Conservation (phyloP, 192 early-diverging fungal genomes). For the Coemansia sp. region DNA sequence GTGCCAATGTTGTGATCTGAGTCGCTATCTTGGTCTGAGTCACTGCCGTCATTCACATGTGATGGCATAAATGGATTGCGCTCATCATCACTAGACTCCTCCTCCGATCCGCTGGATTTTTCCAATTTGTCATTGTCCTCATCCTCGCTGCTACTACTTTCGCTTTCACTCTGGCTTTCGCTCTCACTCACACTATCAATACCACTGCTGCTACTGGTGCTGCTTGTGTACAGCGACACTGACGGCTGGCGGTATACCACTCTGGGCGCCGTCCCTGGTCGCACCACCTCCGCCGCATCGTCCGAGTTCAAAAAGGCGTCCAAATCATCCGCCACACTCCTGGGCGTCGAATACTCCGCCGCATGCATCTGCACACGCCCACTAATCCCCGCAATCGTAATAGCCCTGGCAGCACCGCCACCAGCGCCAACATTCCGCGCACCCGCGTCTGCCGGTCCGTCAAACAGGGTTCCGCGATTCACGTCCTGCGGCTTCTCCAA, state of each 20-base stretch:
- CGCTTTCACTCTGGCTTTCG: background rate
- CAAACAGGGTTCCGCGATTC: slow-evolving; percentile 18
- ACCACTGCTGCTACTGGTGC: background rate
- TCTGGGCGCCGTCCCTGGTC: background rate
- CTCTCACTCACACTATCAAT: slow-evolving; percentile 1
- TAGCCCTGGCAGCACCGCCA: slow-evolving; percentile 9
- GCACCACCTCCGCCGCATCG: slow-evolving; percentile 1
- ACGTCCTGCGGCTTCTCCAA: slow-evolving; percentile 12
- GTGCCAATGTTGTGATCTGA: background rate
- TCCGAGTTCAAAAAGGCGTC: slow-evolving; percentile 48
- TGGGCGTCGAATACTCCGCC: slow-evolving; percentile 39
- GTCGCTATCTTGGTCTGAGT: slow-evolving; percentile 4
- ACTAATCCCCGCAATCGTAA: slow-evolving; percentile 45
- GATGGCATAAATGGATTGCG: slow-evolving; percentile 9
- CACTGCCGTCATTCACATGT: background rate
- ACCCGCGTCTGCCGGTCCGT: background rate
- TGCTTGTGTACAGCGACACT: slow-evolving; percentile 13
- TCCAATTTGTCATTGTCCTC: no score
- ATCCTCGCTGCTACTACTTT: background rate
- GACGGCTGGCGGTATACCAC: slow-evolving; percentile 27
- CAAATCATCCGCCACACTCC: slow-evolving; percentile 37
- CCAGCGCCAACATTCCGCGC: slow-evolving; percentile 2
- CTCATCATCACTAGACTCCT: slow-evolving; percentile 6
- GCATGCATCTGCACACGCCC: slow-evolving; percentile 20
- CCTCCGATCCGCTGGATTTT: background rate